Percentiles rank a stretch among this genome's conserved stretches.
Evolutionary conservation across 179 eudicot genomes (phyloP).

Genomic region (Heliamphora pulchella): DNA sequence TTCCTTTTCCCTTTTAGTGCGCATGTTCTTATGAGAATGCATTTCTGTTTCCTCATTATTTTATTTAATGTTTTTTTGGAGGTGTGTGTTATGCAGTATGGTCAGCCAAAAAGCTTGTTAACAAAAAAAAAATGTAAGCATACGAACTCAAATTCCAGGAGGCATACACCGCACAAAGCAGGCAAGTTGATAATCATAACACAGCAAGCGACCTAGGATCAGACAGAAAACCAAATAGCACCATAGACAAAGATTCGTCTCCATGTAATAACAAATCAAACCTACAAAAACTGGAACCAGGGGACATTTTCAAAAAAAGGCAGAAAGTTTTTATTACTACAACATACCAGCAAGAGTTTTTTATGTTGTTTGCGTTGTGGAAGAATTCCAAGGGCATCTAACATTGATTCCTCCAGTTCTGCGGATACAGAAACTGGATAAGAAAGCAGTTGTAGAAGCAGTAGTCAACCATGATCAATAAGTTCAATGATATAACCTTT

Average conservation of each 20-base stretch:
- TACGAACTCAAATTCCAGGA: neutral
- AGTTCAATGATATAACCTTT: conserved; percentile 50
- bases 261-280: neutral
- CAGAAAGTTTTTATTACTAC: neutral
- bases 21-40: neutral
- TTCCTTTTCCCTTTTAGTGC: neutral
- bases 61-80: neutral
- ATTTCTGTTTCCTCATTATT: neutral
- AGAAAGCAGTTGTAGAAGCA: conserved; percentile 18
- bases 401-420: conserved; percentile 91
- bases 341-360: conserved; percentile 80
- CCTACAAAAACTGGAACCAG: neutral
- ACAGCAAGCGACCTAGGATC: neutral
- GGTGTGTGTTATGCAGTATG: neutral
- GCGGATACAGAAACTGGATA: conserved; percentile 23
- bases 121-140: neutral
- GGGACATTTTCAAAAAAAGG: neutral
- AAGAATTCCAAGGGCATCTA: conserved; percentile 91
- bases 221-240: neutral
- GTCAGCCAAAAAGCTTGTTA: neutral
- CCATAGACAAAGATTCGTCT: neutral
- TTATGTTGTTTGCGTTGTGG: conserved; percentile 90
- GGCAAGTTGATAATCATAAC: neutral
- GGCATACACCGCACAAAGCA: conserved; percentile 9
- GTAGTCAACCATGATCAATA: conserved; percentile 9